Percentiles rank a stretch among this genome's conserved stretches.
Conservation (phyloP, 2,329 filamentous ascomycete species). For the Graphilbum sp. region DNA sequence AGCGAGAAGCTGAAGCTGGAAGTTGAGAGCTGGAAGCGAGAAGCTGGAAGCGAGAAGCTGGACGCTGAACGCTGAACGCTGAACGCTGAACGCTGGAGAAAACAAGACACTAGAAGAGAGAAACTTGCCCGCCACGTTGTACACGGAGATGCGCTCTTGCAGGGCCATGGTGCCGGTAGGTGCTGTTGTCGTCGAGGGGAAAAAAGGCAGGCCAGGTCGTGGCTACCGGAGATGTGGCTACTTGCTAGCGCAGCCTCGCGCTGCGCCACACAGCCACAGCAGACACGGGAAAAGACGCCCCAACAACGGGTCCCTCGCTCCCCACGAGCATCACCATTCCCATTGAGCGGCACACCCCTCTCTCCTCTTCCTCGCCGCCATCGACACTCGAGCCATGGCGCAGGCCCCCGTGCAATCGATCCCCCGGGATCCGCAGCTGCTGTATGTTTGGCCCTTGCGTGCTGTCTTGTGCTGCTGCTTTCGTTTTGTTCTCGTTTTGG, state of each 20-base stretch:
- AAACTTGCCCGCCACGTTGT: constrained; percentile 48
- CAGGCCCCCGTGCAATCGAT: constrained; percentile 84
- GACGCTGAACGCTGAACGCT: too few relatives aligned
- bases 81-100: too few relatives aligned
- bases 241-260: too few relatives aligned
- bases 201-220: not conserved
- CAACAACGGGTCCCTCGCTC: too few relatives aligned
- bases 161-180: constrained; percentile 20
- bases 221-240: too few relatives aligned
- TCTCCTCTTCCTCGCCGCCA: not conserved
- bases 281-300: too few relatives aligned
- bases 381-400: constrained; percentile 42
- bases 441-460: constrained; percentile 41
- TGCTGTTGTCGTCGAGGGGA: not conserved
- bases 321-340: too few relatives aligned
- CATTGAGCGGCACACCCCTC: not conserved
- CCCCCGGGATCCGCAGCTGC: constrained; percentile 92
- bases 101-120: too few relatives aligned
- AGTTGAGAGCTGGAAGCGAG: too few relatives aligned
- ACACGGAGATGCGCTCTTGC: constrained; percentile 43
- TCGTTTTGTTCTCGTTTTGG: constrained; percentile 7
- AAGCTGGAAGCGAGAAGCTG: too few relatives aligned
- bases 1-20: not conserved
- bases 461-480: not conserved
- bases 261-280: too few relatives aligned